phyloP scores from a whole-genome alignment of 352 stramenopile species.

The Pythium brassicae region DNA sequence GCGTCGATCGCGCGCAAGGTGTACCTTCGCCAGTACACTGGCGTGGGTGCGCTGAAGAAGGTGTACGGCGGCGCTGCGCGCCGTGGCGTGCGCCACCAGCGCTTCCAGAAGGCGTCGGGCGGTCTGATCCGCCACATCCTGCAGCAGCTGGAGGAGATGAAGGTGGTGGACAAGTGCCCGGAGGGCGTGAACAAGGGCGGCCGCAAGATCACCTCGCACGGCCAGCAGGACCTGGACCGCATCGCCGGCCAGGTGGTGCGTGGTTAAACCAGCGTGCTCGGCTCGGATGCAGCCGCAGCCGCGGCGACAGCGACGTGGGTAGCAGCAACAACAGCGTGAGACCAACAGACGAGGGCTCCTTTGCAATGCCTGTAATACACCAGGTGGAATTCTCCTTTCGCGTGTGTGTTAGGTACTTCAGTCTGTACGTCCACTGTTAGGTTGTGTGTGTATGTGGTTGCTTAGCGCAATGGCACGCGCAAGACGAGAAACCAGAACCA shows the following conservation, averaged over 20 bases:
- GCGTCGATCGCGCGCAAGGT: conserved; percentile 98
- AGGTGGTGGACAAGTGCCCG: conserved; percentile 95
- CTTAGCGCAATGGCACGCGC: no score
- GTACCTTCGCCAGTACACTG: conserved; percentile 96
- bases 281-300: conserved; percentile 1
- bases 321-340: neutral
- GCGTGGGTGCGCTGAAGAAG: conserved; percentile 96
- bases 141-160: conserved; percentile 97
- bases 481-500: no score
- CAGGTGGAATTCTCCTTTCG: conserved; percentile 21
- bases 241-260: conserved; percentile 95
- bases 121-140: conserved; percentile 98
- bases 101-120: conserved; percentile 94
- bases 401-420: neutral
- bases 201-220: conserved; percentile 94
- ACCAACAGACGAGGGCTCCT: conserved; percentile 27
- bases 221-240: conserved; percentile 98
- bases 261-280: conserved; percentile 53
- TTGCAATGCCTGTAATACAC: conserved; percentile 41
- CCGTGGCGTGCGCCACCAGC: conserved; percentile 91
- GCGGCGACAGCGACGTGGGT: conserved; percentile 20
- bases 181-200: conserved; percentile 92
- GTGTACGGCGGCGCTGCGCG: conserved; percentile 95
- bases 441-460: no score
- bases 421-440: no score